Conservation (phyloP, 345 rosid species). For the Kandelia obovata region DNA sequence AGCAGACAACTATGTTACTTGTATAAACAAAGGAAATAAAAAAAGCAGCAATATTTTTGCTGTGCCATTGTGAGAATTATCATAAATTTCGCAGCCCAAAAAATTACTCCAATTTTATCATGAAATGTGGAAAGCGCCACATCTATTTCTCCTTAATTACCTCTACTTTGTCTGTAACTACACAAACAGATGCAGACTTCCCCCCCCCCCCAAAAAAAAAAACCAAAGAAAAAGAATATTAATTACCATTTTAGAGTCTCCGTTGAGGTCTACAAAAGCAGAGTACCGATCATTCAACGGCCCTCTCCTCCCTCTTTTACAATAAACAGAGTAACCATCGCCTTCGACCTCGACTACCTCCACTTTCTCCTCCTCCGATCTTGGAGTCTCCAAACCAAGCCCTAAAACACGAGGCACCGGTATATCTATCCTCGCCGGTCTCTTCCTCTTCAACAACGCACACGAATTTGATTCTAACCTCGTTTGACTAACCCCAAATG, state of each 20-base stretch:
- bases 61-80: too few species aligned
- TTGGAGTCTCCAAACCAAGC: conserved; percentile 10
- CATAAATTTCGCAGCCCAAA: too few species aligned
- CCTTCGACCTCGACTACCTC: conserved; percentile 33
- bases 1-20: too few species aligned
- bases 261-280: conserved; percentile 24
- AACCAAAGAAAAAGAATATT: not conserved
- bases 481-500: conserved; percentile 1
- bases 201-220: not conserved
- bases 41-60: too few species aligned
- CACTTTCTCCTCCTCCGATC: conserved; percentile 17
- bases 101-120: too few species aligned
- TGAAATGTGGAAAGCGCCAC: too few species aligned
- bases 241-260: conserved; percentile 31
- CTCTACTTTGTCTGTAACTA: too few species aligned
- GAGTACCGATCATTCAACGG: conserved; percentile 48
- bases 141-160: too few species aligned
- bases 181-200: too few species aligned
- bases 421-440: conserved; percentile 39
- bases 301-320: conserved; percentile 45
- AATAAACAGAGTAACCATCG: conserved; percentile 40
- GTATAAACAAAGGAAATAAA: too few species aligned
- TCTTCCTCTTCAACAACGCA: conserved; percentile 34
- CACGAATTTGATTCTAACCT: conserved; percentile 4
- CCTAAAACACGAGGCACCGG: conserved; percentile 21